Evolutionary conservation across 163 green algal genomes (phyloP).

Genomic region (Coccomyxa subellipsoidea): DNA sequence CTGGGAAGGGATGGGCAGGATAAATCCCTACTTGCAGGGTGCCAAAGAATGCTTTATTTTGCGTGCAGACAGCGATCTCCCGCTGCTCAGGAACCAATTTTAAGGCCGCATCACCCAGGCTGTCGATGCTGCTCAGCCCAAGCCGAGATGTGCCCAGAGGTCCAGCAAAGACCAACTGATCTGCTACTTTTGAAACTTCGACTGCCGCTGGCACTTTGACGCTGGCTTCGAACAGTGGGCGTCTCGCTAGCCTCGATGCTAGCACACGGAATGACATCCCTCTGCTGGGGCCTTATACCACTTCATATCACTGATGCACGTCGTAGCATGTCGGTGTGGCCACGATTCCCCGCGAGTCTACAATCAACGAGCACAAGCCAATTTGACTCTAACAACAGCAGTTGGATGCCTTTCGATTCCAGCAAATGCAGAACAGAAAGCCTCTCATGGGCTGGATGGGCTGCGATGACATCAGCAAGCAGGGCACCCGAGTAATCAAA

Average conservation of each 20-base stretch:
- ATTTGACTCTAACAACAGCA: too few species aligned
- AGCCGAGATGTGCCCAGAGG: conserved; percentile 1
- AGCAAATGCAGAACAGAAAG: too few species aligned
- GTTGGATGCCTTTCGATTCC: too few species aligned
- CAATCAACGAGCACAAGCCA: too few species aligned
- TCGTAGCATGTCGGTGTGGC: neutral
- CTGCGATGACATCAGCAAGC: too few species aligned
- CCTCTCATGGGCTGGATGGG: too few species aligned
- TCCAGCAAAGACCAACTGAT: conserved; percentile 4
- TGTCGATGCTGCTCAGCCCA: conserved; percentile 13
- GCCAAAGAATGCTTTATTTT: conserved; percentile 12
- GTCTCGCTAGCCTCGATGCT: neutral
- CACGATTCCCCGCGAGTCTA: too few species aligned
- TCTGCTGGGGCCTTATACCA: neutral
- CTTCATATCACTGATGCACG: neutral
- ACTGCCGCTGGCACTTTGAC: conserved; percentile 1
- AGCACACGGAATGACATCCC: neutral
- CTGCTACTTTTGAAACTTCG: neutral
- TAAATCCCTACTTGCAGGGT: neutral
- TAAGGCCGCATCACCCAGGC: neutral
- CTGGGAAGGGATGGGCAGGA: neutral
- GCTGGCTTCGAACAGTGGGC: neutral
- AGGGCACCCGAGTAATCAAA: too few species aligned
- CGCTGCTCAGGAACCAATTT: neutral
- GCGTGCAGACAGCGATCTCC: conserved; percentile 7